phyloP scores from a whole-genome alignment of 2,329 filamentous ascomycete genomes.

The Claviceps capensis region DNA sequence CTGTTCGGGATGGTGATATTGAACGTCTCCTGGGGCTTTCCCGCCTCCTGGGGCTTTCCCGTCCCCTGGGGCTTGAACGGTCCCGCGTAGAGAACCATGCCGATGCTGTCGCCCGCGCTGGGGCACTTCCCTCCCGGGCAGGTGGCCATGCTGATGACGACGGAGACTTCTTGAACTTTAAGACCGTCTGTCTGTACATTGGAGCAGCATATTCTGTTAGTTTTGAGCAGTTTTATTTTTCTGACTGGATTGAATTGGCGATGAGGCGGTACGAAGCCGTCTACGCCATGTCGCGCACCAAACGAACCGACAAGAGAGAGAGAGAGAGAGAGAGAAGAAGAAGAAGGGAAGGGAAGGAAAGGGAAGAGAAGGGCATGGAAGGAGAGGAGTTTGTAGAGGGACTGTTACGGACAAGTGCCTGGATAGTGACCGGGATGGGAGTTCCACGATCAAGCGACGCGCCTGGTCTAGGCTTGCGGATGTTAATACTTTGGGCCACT shows the following conservation, averaged over 20 bases:
- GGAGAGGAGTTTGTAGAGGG: too few relatives aligned
- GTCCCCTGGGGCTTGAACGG: not conserved
- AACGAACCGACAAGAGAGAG: too few relatives aligned
- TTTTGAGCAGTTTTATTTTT: not conserved
- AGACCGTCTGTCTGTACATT: not conserved
- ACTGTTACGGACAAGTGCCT: not conserved
- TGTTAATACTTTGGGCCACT: not conserved
- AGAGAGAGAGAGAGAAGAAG: too few relatives aligned
- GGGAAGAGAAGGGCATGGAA: too few relatives aligned
- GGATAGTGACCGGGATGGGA: not conserved
- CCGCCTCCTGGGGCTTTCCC: not conserved
- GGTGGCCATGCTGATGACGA: slow-evolving; percentile 3
- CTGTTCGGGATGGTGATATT: not conserved
- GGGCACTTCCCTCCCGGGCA: not conserved
- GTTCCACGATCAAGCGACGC: not conserved
- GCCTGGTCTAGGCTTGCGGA: not conserved
- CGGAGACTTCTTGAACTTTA: not conserved
- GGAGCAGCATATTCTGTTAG: not conserved
- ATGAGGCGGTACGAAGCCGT: too few relatives aligned
- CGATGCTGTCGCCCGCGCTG: not conserved
- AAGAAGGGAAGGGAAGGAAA: too few relatives aligned
- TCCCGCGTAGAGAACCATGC: not conserved
- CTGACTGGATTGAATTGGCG: too few relatives aligned
- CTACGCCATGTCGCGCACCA: too few relatives aligned
- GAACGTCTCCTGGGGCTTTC: not conserved